These are phyloP conservation scores for Haplographium delicatum DNA, from an alignment of 495 filamentous ascomycete genomes.

Conservation along the genomic window DNA sequence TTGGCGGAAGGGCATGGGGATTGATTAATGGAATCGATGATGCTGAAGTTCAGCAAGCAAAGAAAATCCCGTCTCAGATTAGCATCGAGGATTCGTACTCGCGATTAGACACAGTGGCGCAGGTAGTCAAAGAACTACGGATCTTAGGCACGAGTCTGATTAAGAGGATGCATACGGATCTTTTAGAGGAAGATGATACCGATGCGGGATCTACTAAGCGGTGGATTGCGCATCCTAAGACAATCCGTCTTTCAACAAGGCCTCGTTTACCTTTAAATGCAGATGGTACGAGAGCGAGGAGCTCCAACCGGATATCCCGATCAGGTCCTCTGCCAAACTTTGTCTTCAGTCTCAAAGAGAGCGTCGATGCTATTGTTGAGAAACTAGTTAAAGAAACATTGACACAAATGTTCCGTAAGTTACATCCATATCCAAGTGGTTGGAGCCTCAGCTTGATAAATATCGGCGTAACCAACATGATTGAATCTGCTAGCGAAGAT, in stretches of 20 bases:
- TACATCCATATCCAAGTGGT: constrained; percentile 54
- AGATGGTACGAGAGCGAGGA: constrained; percentile 46
- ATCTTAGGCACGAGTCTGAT: constrained; percentile 65
- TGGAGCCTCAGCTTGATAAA: constrained; percentile 84
- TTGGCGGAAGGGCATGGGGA: constrained; percentile 57
- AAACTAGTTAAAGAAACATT: constrained; percentile 63
- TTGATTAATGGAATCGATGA: constrained; percentile 59
- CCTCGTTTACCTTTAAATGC: constrained; percentile 50
- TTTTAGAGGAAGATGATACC: constrained; percentile 48
- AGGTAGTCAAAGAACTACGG: constrained; percentile 55
- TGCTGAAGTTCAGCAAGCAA: constrained; percentile 62
- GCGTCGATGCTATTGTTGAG: constrained; percentile 53
- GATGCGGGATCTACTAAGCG: constrained; percentile 25
- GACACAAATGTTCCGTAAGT: constrained; percentile 62
- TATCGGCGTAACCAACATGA: constrained; percentile 82
- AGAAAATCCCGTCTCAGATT: constrained; percentile 77
- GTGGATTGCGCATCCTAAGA: constrained; percentile 66
- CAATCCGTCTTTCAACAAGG: constrained; percentile 72
- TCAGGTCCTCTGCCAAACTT: constrained; percentile 65
- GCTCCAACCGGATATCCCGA: constrained; percentile 62
- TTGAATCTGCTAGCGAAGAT: constrained; percentile 49
- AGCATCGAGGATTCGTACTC: constrained; percentile 88
- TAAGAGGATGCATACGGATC: constrained; percentile 70
- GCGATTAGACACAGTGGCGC: constrained; percentile 53
- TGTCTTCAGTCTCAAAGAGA: constrained; percentile 57